Conservation (phyloP, 179 eudicot genomes). For the Beta corolliflora region DNA sequence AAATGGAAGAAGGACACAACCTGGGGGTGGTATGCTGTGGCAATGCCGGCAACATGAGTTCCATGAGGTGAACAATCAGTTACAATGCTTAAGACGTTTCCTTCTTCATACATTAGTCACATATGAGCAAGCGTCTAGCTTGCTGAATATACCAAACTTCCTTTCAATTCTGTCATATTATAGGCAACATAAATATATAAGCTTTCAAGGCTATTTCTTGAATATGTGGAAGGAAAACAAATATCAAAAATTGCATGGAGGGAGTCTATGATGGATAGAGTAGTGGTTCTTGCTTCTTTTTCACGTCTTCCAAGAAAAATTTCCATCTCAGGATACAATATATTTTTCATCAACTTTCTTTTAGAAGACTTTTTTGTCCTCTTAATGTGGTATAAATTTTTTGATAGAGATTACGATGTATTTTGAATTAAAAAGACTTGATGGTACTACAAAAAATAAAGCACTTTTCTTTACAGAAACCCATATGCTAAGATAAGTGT, state of each 20-base stretch:
- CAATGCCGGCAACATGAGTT: conserved; percentile 98
- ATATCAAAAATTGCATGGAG: background rate
- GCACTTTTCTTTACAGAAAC: background rate
- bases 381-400: background rate
- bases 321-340: background rate
- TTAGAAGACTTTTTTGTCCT: background rate
- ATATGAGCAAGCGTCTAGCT: conserved; percentile 86
- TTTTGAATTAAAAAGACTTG: background rate
- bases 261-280: background rate
- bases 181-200: background rate
- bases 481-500: background rate
- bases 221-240: background rate
- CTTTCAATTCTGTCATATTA: conserved; percentile 68
- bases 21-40: conserved; percentile 92
- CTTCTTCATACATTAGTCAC: conserved; percentile 88
- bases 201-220: background rate
- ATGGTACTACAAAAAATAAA: background rate
- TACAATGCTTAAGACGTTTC: conserved; percentile 87
- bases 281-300: background rate
- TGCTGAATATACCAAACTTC: conserved; percentile 88
- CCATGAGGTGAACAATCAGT: conserved; percentile 98
- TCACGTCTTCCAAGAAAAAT: background rate
- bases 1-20: conserved; percentile 40
- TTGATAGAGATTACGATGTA: background rate
- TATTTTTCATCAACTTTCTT: background rate